Evolutionary conservation across 495 filamentous ascomycete species (phyloP), one percentile per base, ranked within the genome.

Genomic region (Penicillium cinerascens): DNA sequence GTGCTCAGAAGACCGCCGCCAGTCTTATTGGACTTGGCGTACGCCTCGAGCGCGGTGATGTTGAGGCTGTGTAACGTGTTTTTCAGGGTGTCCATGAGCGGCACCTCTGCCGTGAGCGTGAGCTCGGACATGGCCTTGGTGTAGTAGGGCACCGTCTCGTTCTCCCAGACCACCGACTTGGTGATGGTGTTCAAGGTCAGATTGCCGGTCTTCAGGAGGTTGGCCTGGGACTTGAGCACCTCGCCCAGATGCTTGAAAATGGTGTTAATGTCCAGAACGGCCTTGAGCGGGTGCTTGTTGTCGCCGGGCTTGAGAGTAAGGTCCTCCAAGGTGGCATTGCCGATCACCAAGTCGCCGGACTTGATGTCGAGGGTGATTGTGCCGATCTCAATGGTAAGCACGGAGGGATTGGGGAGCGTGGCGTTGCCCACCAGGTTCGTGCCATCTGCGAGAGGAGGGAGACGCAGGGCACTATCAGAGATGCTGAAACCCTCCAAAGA

Each of bases 291-390:
- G 51, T 75, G 68, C 25, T 69, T 66, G 69, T 87, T 85, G 56
- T 75, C 70, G 36, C 87, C 87, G 4, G 86, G 84, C 6, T 53
- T 56, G 46, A 88, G 75, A 9, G 73, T 65, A 6, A 89, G 64
- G 64, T 86, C 75, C 62, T 77, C 65, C 41, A 89, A 60, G 36
- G 71, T 78, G 37, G 78, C 71, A 48, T 70, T 79, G 52, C 85
- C 85, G 54, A 87, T 70, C 20, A 64, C 15, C 38, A 68, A 55
- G 40, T 65, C 56, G 37, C 65, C 68, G 39, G 58, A 64, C 27
- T 66, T 63, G 47, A 73, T 61, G 29, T 73, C 61, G 7, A 73
- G 66, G 18, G 64, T 51, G 6, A 68, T 59, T 10, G 56, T 68
- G 46, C 68, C 70, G n/a, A 73, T 70, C 56, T 70, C 61, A 1